Conservation (phyloP, 73 alveolate species). For the Durusdinium trenchii region DNA sequence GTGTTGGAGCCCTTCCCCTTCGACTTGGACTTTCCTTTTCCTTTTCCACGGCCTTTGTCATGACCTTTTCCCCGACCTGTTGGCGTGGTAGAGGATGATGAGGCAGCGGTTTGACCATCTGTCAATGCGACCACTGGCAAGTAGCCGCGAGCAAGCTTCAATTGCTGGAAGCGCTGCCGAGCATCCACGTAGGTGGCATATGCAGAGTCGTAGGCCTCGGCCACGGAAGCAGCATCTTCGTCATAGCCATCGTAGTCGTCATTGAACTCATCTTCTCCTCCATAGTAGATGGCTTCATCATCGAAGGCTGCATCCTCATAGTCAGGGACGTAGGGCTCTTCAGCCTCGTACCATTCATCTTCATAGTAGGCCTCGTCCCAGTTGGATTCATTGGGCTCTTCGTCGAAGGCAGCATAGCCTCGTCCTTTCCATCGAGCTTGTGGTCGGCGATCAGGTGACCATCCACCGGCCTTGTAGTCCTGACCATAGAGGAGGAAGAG, state of each 20-base stretch:
- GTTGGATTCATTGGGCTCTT: neutral
- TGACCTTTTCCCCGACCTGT: neutral
- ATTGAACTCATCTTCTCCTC: neutral
- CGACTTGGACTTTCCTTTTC: neutral
- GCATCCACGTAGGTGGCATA: conserved; percentile 4
- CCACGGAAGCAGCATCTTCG: no score
- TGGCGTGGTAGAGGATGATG: neutral
- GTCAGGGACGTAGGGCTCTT: neutral
- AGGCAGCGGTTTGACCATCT: neutral
- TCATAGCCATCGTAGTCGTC: neutral
- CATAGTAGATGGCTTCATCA: neutral
- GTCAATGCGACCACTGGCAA: neutral
- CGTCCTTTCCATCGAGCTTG: neutral
- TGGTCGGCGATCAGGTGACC: no score
- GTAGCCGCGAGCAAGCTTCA: neutral
- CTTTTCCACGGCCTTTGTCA: neutral
- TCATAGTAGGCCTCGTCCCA: neutral
- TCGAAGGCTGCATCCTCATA: neutral
- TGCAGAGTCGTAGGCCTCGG: conserved; percentile 8
- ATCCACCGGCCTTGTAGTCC: neutral
- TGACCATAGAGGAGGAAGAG: neutral
- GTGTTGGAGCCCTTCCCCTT: neutral
- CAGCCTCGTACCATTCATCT: neutral
- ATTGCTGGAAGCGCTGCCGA: neutral
- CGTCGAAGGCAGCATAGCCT: neutral